Evolutionary conservation across 768 basidiomycete genomes (phyloP), one percentile per base, ranked within the genome.

Genomic region (Tylopilus sp.): DNA sequence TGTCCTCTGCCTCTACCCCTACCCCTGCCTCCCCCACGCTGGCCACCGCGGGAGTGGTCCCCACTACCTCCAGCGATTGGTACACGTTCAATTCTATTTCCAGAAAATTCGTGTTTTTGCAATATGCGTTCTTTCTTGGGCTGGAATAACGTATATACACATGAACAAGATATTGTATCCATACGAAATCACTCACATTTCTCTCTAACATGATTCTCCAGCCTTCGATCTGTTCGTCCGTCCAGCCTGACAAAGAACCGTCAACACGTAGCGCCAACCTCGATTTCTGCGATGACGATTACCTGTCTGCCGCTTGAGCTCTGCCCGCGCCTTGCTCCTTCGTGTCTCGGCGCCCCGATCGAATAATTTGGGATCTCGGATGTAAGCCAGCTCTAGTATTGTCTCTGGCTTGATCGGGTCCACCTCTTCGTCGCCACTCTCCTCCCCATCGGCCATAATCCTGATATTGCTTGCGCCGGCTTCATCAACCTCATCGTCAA

Each of bases 191-290:
- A 74, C 88, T 54, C 61, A 95, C 94, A 61, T 95, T 86, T 58
- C 86, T 73, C 51, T 98, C 95, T 51, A 97, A 67, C 86, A 95
- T 91, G 49, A 89, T 83, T 50, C 71, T 79, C 93, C 93, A 97
- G 0, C 93, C 94, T 67, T 97, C 93, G 23, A 97, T 83, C 63
- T 95, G 93, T 58, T 87, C 87, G 61, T 97, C 83, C 10, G 66
- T 73, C 83, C 86, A 88, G 11, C 86, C 86, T 86, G 48, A 23
- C 7, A 10, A 53, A 39, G 9, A 31, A 23, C 28, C 28, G 36
- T 5, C n/a, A n/a, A 0, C 57, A 12, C 54, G 36, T 28, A 17
- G 5, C 7, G 33, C 13, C 8, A 18, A 45, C 6, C 33, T 31
- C 25, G 35, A 48, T 18, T 11, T 49, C 18, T 21, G 11, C 18